Percentiles rank a stretch among this genome's conserved stretches.
phyloP scores from a whole-genome alignment of 1,284 basidiomycete genomes.

The Naganishia liquefaciens region DNA sequence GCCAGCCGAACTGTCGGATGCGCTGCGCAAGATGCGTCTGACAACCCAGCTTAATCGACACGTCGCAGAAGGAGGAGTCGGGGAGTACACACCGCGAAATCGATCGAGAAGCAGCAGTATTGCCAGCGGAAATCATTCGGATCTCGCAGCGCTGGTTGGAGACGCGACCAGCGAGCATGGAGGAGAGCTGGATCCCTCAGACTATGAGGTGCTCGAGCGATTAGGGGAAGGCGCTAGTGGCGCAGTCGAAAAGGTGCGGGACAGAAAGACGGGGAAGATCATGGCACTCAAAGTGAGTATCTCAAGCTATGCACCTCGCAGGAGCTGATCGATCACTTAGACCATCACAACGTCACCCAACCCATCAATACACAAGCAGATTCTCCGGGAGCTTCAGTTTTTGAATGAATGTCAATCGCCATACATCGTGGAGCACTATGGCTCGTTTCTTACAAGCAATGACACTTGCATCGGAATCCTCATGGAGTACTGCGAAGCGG shows the following conservation, averaged over 20 bases:
- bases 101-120: conserved; percentile 24
- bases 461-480: conserved; percentile 92
- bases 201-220: conserved; percentile 69
- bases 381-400: conserved; percentile 88
- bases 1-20: conserved; percentile 47
- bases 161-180: conserved; percentile 31
- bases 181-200: conserved; percentile 53
- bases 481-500: conserved; percentile 91
- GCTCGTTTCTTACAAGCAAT: conserved; percentile 90
- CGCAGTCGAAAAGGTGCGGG: conserved; percentile 86
- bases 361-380: conserved; percentile 78
- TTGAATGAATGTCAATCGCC: conserved; percentile 79
- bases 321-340: conserved; percentile 43
- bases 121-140: conserved; percentile 33
- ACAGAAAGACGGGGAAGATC: conserved; percentile 71
- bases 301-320: neutral
- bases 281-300: conserved; percentile 79
- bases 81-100: neutral
- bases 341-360: conserved; percentile 93
- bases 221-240: conserved; percentile 96
- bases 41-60: conserved; percentile 1
- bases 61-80: conserved; percentile 8
- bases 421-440: conserved; percentile 90
- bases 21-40: conserved; percentile 29
- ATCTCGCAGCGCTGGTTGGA: conserved; percentile 15